A percentile compares a stretch with the other conserved stretches of the same genome.
Conservation (phyloP, 2,329 filamentous ascomycete genomes). For the Fusarium sp. region DNA sequence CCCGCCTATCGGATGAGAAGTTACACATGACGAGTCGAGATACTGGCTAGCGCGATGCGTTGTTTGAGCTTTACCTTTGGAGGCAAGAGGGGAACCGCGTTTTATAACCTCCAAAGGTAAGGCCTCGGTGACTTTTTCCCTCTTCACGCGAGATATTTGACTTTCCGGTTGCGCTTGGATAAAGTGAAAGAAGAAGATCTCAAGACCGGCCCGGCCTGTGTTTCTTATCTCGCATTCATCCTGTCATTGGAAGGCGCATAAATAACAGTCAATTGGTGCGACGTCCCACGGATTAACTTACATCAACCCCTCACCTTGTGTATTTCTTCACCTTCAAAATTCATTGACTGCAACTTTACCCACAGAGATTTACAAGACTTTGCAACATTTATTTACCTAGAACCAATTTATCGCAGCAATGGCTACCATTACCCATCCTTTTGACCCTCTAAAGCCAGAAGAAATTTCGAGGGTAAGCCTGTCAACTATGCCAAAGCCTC, state of each 20-base stretch:
- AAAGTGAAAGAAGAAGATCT: background rate
- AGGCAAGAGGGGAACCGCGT: constrained; percentile 12
- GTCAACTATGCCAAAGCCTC: fast-evolving
- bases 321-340: background rate
- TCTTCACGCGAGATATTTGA: background rate
- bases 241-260: constrained; percentile 16
- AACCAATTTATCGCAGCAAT: background rate
- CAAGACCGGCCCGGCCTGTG: constrained; percentile 4
- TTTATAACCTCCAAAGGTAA: constrained; percentile 14
- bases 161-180: background rate
- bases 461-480: constrained; percentile 45
- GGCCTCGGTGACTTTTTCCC: constrained; percentile 6
- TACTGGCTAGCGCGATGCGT: background rate
- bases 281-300: background rate
- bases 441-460: constrained; percentile 47
- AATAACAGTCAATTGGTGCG: no score
- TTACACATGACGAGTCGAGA: background rate
- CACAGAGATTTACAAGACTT: background rate
- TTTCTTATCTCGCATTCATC: constrained; percentile 1
- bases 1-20: background rate
- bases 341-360: background rate
- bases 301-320: background rate
- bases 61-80: constrained; percentile 4
- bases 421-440: constrained; percentile 34
- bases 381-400: fast-evolving